Conservation (phyloP, 139 green algal genomes). For the Edaphochlamys debaryana region DNA sequence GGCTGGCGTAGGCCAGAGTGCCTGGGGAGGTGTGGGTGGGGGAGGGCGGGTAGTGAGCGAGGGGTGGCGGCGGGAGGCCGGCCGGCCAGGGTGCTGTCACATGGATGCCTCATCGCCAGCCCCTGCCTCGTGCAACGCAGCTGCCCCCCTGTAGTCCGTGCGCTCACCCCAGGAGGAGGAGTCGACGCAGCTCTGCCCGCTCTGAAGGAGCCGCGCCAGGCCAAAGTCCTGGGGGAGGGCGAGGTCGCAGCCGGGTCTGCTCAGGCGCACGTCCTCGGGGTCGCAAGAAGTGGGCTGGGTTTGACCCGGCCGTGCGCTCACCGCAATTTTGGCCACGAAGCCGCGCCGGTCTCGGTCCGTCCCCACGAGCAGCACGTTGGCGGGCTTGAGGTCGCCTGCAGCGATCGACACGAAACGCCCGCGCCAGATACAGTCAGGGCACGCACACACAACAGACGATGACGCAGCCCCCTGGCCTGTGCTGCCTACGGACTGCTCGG, state of each 20-base stretch:
- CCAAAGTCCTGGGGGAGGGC: too few relatives aligned
- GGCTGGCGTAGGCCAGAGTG: not conserved
- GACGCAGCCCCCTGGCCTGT: too few relatives aligned
- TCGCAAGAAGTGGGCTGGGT: too few relatives aligned
- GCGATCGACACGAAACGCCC: not conserved
- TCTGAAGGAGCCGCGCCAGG: too few relatives aligned
- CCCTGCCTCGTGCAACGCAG: too few relatives aligned
- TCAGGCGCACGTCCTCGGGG: too few relatives aligned
- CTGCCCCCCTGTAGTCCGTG: too few relatives aligned
- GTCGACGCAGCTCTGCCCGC: too few relatives aligned
- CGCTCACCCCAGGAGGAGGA: too few relatives aligned
- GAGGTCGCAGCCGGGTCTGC: too few relatives aligned
- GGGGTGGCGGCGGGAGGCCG: not conserved
- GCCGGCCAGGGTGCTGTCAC: not conserved
- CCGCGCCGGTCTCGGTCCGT: not conserved
- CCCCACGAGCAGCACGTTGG: not conserved
- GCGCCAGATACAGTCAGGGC: not conserved
- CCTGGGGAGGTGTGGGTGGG: not conserved
- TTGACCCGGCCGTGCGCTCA: too few relatives aligned
- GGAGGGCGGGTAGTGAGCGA: not conserved
- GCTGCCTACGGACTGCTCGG: too few relatives aligned
- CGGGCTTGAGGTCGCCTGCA: slow-evolving; percentile 16
- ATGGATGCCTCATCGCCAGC: not conserved
- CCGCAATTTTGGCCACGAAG: not conserved
- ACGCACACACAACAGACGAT: not conserved